Evolutionary conservation across 805 yeast species (phyloP), one percentile per base, ranked within the genome.

Genomic region (Millerozyma miso): DNA sequence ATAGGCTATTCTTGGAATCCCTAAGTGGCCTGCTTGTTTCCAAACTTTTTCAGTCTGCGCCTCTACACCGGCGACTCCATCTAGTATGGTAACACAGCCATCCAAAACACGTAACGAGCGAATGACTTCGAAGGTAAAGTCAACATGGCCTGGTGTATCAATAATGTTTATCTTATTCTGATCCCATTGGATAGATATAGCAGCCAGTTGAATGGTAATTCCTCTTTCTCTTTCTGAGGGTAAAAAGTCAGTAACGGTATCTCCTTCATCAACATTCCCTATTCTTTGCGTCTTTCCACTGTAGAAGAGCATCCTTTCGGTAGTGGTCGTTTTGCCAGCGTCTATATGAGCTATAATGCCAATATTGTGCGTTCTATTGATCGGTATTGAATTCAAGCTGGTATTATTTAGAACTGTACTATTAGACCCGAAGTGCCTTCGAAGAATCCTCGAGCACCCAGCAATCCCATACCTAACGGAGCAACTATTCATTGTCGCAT

Each of bases 291-390:
- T 91, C 44, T 83, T 74, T 0, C 98, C 98, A 41, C 90, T 76
- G 59, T 85, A 90, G 58, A 76, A 91, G n/a, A 93, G 77, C 88
- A 93, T 86, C 37, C 98, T 71, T 60, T 93, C 99, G 0, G 99
- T 91, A 1, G 99, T 90, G 1, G 99, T 93, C 3, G 99, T 93
- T 63, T 93, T 93, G 0, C 99, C 99, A 2, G 99, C 99, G 69
- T 93, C 99, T 41, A 93, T 93, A 60, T 93, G 99, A n/a, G 99
- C 99, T 33, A 93, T 89, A 53, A 93, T 88, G 1, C 99, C 99
- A 29, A 93, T 87, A 63, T 93, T 91, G 46, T 99, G 69, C 18
- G 85, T 76, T 41, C 67, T 67, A 15, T 49, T 52, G 1, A 62
- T 53, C 3, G 62, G 57, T 4, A 67, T 56, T 12, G 52, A 48